A percentile compares a stretch with the other conserved stretches of the same genome.
Conservation (phyloP, 345 rosid genomes). For the Nephelium lappaceum region DNA sequence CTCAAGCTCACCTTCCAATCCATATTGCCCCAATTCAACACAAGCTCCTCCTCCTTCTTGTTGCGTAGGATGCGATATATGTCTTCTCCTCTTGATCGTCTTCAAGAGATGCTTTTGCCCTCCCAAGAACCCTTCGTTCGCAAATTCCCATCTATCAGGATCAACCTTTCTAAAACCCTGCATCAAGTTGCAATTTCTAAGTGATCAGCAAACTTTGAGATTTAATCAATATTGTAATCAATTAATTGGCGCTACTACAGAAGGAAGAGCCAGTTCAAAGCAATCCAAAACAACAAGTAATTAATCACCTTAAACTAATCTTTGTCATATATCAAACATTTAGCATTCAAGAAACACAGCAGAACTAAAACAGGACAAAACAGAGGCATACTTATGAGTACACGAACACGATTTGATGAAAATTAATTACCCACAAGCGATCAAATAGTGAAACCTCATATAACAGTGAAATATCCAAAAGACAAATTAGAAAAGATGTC, state of each 20-base stretch:
- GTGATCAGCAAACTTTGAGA: neutral
- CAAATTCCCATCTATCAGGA: constrained; percentile 93
- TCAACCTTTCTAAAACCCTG: constrained; percentile 92
- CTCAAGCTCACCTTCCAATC: constrained; percentile 63
- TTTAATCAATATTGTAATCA: neutral
- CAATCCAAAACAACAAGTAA: no score
- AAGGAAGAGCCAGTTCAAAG: neutral
- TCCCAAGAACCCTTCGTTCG: constrained; percentile 82
- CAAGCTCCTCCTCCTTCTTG: constrained; percentile 58
- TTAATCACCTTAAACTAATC: no score
- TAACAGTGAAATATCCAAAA: no score
- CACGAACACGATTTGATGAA: no score
- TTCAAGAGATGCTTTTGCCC: constrained; percentile 86
- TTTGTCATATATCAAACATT: no score
- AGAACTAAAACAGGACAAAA: no score
- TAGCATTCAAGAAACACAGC: no score
- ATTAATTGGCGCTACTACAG: neutral
- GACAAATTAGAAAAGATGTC: neutral
- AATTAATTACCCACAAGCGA: neutral
- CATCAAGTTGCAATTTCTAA: constrained; percentile 11
- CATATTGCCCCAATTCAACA: constrained; percentile 69
- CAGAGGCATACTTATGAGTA: no score
- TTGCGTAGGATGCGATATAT: constrained; percentile 35
- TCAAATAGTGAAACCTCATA: neutral
- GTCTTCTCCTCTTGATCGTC: constrained; percentile 72